These are phyloP conservation scores for Planoprotostelium fungivorum DNA, from an alignment of 78 protist genomes.

Conservation along the genomic window DNA sequence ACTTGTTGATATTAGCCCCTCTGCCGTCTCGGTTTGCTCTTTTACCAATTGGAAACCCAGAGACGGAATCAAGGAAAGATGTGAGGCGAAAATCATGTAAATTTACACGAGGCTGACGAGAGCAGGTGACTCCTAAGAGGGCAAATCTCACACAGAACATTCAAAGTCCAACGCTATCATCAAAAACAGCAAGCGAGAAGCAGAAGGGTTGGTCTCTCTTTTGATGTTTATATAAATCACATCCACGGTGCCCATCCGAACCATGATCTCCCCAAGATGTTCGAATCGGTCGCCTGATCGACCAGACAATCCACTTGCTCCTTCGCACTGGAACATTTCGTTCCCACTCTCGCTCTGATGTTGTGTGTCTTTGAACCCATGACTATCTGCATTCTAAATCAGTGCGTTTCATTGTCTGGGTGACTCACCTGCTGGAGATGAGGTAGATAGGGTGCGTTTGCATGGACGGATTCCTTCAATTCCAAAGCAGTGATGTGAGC, in stretches of 20 bases:
- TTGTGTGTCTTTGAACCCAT: slow-evolving; percentile 32
- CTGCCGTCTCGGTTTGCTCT: neutral
- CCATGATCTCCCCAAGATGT: slow-evolving; percentile 80
- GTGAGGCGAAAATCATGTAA: neutral
- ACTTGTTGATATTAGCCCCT: neutral
- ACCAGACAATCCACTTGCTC: slow-evolving; percentile 86
- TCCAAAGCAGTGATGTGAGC: slow-evolving; percentile 37
- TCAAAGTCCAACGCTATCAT: neutral
- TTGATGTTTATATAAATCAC: too few relatives aligned
- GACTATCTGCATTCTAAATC: neutral
- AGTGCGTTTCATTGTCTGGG: neutral
- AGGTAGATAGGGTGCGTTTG: slow-evolving; percentile 12
- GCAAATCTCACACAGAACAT: too few relatives aligned
- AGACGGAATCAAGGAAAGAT: neutral
- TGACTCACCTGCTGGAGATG: neutral
- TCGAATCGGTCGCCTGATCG: slow-evolving; percentile 89
- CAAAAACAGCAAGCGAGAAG: neutral
- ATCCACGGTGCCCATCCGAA: slow-evolving; percentile 82
- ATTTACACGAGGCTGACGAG: neutral
- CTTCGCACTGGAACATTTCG: slow-evolving; percentile 31
- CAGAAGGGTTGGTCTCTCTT: neutral
- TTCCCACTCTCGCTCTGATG: slow-evolving; percentile 33
- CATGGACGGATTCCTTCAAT: slow-evolving; percentile 11
- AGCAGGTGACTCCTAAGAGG: neutral
- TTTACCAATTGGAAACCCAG: neutral